Evolutionary conservation across 768 basidiomycete species (phyloP).

Genomic region (Chiua virens): DNA sequence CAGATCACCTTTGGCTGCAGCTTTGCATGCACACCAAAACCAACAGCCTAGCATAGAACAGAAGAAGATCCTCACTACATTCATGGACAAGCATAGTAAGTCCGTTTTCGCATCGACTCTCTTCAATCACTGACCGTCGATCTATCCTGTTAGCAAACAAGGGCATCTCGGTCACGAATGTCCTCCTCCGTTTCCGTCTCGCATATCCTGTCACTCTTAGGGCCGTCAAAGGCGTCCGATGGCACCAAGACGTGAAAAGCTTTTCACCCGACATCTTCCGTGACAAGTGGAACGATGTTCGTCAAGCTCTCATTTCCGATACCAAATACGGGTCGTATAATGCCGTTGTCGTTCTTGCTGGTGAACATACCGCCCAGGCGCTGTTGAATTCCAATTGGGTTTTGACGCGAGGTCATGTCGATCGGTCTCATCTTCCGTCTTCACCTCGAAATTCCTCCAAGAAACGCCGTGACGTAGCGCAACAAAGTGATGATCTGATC

Average conservation of each 20-base stretch:
- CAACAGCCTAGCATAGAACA: too few relatives aligned
- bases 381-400: too few relatives aligned
- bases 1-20: neutral
- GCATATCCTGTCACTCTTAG: neutral
- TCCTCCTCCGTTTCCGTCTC: neutral
- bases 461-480: too few relatives aligned
- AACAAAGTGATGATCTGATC: too few relatives aligned
- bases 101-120: too few relatives aligned
- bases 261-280: neutral
- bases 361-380: too few relatives aligned
- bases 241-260: neutral
- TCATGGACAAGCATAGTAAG: neutral
- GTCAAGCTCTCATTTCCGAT: neutral
- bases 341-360: neutral
- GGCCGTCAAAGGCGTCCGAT: neutral
- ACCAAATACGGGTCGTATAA: neutral
- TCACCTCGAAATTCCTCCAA: too few relatives aligned
- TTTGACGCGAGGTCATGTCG: too few relatives aligned
- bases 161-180: neutral
- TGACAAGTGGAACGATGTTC: neutral
- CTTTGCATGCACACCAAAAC: too few relatives aligned
- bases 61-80: neutral
- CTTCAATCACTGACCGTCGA: too few relatives aligned
- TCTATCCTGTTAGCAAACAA: neutral
- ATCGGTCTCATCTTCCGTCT: too few relatives aligned